Base-by-base conservation (phyloP, 768 basidiomycete species). In the Naganishia antarctica region DNA sequence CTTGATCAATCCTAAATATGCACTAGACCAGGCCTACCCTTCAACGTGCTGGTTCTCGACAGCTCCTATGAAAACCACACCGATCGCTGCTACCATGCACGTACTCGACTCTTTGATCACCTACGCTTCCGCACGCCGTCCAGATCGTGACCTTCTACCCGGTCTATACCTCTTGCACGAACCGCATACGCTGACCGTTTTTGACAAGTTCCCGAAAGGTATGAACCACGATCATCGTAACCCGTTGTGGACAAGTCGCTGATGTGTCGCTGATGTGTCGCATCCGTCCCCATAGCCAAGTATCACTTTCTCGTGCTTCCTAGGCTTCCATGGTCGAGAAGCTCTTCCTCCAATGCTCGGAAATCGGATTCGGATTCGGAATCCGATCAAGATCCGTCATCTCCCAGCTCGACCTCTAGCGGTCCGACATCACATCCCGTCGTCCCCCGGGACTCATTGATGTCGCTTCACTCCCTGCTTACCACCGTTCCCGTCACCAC, bases 281-380 rank as follows among this genome's bases (percentile, higher is more conserved):
- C n/a, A n/a, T n/a, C n/a, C n/a, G 11, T 50, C 31, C 34, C 34
- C 23, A 34, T 66, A 57, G 85, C 89, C 4, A 86, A 85, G 61
- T 93, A 90, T 75, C 92, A 96, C 78, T 88, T 91, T 72, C 82
- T 96, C 46, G 77, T 94, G 61, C 81, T 94, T n/a, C 92, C 92
- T 16, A 78, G 81, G 43, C 83, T 85, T 31, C 70, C 70, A 66
- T 81, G 62, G 58, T 76, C 32, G 0, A 3, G 28, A 0, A 16
- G 7, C 4, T 11, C 28, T 28, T n/a, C 18, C 40, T 12, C 40
- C 4, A 25, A 59, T 21, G 18, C 44, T 2, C n/a, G n/a, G 15
- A 37, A 37, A 37, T 18, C 34, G 16, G 57, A 60, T 16, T 31
- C 37, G 0, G 28, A 34, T 21, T 32, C 40, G 34, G 3, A 15